Conservation (phyloP, 805 yeast species). For the Wickerhamomyces silvicola region DNA sequence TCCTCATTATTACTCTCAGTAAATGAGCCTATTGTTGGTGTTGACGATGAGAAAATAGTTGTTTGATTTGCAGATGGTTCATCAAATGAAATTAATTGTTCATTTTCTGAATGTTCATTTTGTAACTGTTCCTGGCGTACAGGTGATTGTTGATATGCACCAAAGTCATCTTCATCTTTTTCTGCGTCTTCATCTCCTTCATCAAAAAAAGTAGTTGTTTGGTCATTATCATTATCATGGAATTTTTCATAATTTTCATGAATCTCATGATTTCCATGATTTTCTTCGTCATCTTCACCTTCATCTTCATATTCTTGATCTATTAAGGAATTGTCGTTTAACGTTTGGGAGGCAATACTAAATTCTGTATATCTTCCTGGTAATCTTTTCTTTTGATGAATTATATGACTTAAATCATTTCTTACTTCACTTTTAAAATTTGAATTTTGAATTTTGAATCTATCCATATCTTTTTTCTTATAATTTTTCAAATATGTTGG, state of each 20-base stretch:
- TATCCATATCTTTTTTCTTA: slow-evolving; percentile 9
- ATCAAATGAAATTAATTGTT: slow-evolving; percentile 4
- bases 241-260: neutral
- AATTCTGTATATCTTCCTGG: slow-evolving; percentile 4
- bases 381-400: slow-evolving; percentile 2
- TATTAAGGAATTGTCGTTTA: neutral
- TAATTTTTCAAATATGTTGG: slow-evolving; percentile 7
- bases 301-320: slow-evolving; percentile 15
- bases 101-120: too few species aligned
- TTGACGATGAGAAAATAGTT: neutral
- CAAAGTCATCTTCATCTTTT: slow-evolving; percentile 29
- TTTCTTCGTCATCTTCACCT: slow-evolving; percentile 8
- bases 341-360: too few species aligned
- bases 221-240: slow-evolving; percentile 7
- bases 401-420: slow-evolving; percentile 8
- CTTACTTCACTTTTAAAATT: slow-evolving; percentile 11
- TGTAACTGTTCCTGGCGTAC: neutral
- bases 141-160: slow-evolving; percentile 26
- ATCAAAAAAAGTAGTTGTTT: slow-evolving; percentile 4
- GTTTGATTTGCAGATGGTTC: slow-evolving; percentile 11
- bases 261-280: slow-evolving; percentile 1
- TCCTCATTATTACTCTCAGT: too few species aligned
- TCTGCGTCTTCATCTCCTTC: slow-evolving; percentile 16
- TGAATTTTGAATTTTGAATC: slow-evolving; percentile 10
- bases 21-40: neutral